Percentiles rank a stretch among this genome's conserved stretches.
Evolutionary conservation across 352 stramenopile genomes (phyloP).

Genomic region (Globisporangium perplexum): DNA sequence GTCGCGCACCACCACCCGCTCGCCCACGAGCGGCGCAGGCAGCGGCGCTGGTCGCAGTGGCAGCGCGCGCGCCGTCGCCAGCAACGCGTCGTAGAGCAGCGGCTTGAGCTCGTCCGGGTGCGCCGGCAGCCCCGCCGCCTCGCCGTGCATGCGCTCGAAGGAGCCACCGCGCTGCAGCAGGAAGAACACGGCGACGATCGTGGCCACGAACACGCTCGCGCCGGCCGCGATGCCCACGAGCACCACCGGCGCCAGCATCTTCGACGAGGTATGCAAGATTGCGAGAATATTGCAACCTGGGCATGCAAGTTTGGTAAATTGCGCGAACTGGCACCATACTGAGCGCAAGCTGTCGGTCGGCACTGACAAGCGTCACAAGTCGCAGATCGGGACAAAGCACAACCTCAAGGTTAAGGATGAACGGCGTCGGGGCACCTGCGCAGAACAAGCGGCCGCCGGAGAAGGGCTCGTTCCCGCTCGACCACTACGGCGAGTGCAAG

Average conservation of each 20-base stretch:
- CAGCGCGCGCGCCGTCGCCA: conserved; percentile 38
- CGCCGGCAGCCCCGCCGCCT: conserved; percentile 60
- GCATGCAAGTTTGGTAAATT: no score
- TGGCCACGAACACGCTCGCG: conserved; percentile 77
- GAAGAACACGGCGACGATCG: conserved; percentile 78
- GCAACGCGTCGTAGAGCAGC: conserved; percentile 84
- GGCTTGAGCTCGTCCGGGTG: conserved; percentile 65
- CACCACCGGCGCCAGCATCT: conserved; percentile 53
- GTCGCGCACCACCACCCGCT: conserved; percentile 41
- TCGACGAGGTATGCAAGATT: conserved; percentile 1
- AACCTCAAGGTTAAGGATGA: conserved; percentile 64
- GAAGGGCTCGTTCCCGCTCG: conserved; percentile 89
- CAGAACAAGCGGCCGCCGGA: conserved; percentile 76
- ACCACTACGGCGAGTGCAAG: conserved; percentile 90
- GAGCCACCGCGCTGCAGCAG: conserved; percentile 79
- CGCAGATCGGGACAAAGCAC: background rate
- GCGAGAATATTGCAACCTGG: no score
- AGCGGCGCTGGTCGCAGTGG: background rate
- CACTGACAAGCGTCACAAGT: background rate
- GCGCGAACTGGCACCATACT: background rate
- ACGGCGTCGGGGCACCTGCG: conserved; percentile 65
- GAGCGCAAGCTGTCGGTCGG: background rate
- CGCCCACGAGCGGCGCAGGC: conserved; percentile 30
- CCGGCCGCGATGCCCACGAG: conserved; percentile 76
- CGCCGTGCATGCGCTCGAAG: conserved; percentile 84